Conservation (phyloP, 2,329 filamentous ascomycete species). For the Hypoxylon sp. region DNA sequence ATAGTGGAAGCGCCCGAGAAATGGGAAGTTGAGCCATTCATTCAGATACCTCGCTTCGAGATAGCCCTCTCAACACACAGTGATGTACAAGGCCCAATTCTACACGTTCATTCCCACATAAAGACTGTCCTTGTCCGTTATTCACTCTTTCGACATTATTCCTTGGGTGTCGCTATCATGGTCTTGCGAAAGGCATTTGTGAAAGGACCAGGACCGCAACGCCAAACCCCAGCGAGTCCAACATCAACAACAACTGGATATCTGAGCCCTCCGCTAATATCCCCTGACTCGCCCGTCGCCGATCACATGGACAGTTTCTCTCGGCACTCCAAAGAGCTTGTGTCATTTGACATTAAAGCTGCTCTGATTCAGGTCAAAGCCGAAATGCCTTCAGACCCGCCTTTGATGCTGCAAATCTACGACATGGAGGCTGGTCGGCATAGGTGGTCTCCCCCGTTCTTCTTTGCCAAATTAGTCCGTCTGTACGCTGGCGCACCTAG, state of each 20-base stretch:
- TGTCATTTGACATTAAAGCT: conserved; percentile 86
- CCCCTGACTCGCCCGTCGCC: conserved; percentile 54
- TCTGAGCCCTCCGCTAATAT: conserved; percentile 58
- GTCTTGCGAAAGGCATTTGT: conserved; percentile 81
- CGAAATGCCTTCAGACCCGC: conserved; percentile 89
- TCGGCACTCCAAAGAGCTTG: conserved; percentile 70
- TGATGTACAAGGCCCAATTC: conserved; percentile 87
- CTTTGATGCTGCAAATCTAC: conserved; percentile 90
- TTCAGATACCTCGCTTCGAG: conserved; percentile 89
- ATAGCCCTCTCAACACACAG: conserved; percentile 87
- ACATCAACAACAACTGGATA: conserved; percentile 53
- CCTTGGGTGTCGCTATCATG: conserved; percentile 83
- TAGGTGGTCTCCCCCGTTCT: conserved; percentile 87
- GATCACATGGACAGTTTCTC: conserved; percentile 54
- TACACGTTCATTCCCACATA: conserved; percentile 87
- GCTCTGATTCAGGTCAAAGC: conserved; percentile 89
- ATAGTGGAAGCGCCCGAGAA: conserved; percentile 90
- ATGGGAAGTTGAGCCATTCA: conserved; percentile 87
- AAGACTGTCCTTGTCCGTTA: conserved; percentile 87
- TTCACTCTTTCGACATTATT: conserved; percentile 94
- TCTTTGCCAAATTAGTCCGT: conserved; percentile 83
- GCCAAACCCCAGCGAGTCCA: conserved; percentile 48
- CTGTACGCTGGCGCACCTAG: conserved; percentile 90
- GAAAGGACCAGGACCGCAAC: conserved; percentile 60
- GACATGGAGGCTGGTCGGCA: conserved; percentile 86